A percentile compares a stretch with the other conserved stretches of the same genome.
These are phyloP conservation scores for Yamadazyma membranifaciens DNA, from an alignment of 1,139 yeast species.

Conservation along the genomic window DNA sequence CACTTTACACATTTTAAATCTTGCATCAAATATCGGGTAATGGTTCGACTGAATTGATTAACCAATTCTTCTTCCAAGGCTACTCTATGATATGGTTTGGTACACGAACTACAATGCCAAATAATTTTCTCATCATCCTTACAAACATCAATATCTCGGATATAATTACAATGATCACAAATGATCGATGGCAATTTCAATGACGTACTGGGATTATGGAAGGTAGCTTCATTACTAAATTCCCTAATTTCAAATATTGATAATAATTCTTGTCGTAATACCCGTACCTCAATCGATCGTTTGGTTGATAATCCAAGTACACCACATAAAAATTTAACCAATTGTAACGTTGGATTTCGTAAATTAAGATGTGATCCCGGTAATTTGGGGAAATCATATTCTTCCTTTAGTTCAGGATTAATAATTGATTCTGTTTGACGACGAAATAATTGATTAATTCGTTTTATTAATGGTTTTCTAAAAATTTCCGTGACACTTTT, in stretches of 20 bases:
- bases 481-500: constrained; percentile 50
- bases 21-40: constrained; percentile 70
- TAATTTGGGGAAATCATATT: constrained; percentile 67
- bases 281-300: constrained; percentile 68
- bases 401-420: constrained; percentile 61
- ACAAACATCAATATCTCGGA: constrained; percentile 81
- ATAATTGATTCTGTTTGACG: constrained; percentile 73
- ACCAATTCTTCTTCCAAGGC: constrained; percentile 78
- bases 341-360: constrained; percentile 73
- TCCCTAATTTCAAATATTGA: constrained; percentile 77
- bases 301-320: constrained; percentile 66
- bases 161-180: constrained; percentile 77
- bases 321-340: constrained; percentile 75
- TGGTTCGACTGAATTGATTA: constrained; percentile 52
- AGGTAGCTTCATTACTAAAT: constrained; percentile 76
- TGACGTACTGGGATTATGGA: constrained; percentile 72
- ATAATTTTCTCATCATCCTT: constrained; percentile 51
- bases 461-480: constrained; percentile 61
- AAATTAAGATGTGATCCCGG: constrained; percentile 68
- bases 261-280: constrained; percentile 72
- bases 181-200: constrained; percentile 65
- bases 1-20: constrained; percentile 83
- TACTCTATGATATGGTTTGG: constrained; percentile 59
- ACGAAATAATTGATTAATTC: constrained; percentile 63
- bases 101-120: constrained; percentile 75